Percentiles rank a stretch among this genome's conserved stretches.
These are phyloP conservation scores for Corynascus novoguineensis DNA, from an alignment of 495 filamentous ascomycete species.

Conservation along the genomic window DNA sequence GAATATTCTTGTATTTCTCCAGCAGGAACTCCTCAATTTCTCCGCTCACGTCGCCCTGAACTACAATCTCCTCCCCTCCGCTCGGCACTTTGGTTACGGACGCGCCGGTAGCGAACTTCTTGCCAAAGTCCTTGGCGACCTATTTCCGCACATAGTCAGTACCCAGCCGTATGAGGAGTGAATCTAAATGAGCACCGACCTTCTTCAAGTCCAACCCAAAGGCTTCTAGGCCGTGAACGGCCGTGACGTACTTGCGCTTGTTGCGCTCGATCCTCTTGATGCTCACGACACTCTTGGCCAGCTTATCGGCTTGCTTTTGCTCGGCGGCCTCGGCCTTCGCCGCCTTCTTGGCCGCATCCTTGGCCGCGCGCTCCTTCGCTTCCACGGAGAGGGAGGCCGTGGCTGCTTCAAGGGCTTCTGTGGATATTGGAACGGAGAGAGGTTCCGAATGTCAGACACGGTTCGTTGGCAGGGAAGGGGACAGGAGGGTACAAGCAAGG, in stretches of 20 bases:
- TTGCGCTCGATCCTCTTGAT: constrained; percentile 98
- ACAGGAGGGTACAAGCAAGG: neutral
- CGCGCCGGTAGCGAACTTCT: constrained; percentile 91
- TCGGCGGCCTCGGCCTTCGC: constrained; percentile 84
- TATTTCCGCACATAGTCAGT: neutral
- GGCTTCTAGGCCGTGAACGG: constrained; percentile 80
- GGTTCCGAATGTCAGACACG: neutral
- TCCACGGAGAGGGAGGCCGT: constrained; percentile 79
- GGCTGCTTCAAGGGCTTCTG: constrained; percentile 77
- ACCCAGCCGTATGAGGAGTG: constrained; percentile 9
- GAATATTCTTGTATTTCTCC: constrained; percentile 78
- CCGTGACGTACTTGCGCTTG: constrained; percentile 94
- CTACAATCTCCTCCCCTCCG: constrained; percentile 92
- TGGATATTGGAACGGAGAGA: neutral
- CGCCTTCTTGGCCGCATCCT: constrained; percentile 84
- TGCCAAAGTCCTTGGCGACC: constrained; percentile 75
- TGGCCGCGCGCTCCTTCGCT: constrained; percentile 85
- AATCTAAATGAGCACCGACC: constrained; percentile 31
- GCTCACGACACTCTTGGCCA: constrained; percentile 70
- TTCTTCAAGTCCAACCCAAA: constrained; percentile 93
- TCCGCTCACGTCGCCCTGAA: constrained; percentile 94
- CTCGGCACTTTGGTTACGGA: constrained; percentile 82
- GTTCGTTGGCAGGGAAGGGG: neutral
- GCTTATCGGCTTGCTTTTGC: constrained; percentile 68
- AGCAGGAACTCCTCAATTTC: constrained; percentile 87